Evolutionary conservation across 805 yeast genomes (phyloP).

Genomic region (Komagataella kurtzmanii): DNA sequence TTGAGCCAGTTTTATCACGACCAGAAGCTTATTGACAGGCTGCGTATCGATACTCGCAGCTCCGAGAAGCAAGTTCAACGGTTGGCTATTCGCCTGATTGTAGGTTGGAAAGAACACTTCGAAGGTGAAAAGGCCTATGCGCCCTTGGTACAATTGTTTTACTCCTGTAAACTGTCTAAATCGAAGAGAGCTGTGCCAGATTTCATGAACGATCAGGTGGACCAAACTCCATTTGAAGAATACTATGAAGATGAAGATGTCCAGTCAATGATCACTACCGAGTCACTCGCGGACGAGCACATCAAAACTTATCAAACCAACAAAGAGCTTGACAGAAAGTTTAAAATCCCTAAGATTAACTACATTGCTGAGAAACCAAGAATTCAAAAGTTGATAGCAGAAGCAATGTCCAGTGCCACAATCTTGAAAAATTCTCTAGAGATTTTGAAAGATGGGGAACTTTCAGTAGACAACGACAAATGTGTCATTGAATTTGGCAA

Average conservation of each 20-base stretch:
- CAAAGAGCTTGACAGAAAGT: slow-evolving; percentile 30
- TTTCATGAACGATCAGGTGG: slow-evolving; percentile 42
- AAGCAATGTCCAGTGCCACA: slow-evolving; percentile 63
- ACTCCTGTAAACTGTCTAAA: slow-evolving; percentile 23
- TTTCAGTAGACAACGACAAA: slow-evolving; percentile 50
- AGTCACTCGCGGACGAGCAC: slow-evolving; percentile 1
- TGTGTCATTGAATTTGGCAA: slow-evolving; percentile 58
- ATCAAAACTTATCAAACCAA: slow-evolving; percentile 11
- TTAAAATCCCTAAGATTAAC: slow-evolving; percentile 54
- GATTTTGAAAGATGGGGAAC: slow-evolving; percentile 26
- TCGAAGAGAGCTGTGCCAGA: slow-evolving; percentile 15
- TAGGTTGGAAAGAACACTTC: slow-evolving; percentile 57
- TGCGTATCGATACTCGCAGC: slow-evolving; percentile 28
- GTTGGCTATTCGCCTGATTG: slow-evolving; percentile 34
- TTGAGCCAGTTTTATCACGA: slow-evolving; percentile 48
- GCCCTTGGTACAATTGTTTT: slow-evolving; percentile 32
- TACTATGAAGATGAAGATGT: slow-evolving; percentile 12
- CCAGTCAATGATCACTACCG: slow-evolving; percentile 5
- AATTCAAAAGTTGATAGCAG: slow-evolving; percentile 55
- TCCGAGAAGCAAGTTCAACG: slow-evolving; percentile 29
- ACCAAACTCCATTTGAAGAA: slow-evolving; percentile 23
- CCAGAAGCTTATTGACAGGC: slow-evolving; percentile 48
- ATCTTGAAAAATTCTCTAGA: slow-evolving; percentile 48
- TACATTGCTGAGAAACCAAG: slow-evolving; percentile 60
- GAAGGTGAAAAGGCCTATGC: slow-evolving; percentile 32